Evolutionary conservation across 2,329 filamentous ascomycete genomes (phyloP).

Genomic region (Septoria petroselini): DNA sequence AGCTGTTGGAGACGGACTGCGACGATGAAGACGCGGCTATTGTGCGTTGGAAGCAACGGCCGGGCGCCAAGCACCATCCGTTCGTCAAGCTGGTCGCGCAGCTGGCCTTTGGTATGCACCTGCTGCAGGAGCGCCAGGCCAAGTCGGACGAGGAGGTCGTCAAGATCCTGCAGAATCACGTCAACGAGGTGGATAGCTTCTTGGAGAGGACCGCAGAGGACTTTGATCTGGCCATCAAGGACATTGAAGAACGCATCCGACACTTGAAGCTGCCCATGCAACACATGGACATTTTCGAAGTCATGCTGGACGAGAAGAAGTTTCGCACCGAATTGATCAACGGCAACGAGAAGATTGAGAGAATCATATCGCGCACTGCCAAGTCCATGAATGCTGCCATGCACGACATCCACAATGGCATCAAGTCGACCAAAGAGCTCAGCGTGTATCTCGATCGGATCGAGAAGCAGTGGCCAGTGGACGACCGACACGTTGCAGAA

Average conservation of each 20-base stretch:
- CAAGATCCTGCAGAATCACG: constrained; percentile 82
- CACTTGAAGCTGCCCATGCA: constrained; percentile 79
- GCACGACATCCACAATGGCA: constrained; percentile 73
- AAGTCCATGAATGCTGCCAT: constrained; percentile 72
- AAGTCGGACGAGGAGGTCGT: constrained; percentile 87
- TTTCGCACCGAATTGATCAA: constrained; percentile 80
- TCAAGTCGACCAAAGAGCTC: constrained; percentile 72
- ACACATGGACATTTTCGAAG: constrained; percentile 78
- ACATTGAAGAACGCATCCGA: constrained; percentile 75
- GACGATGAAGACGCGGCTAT: constrained; percentile 66
- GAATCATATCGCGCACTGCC: constrained; percentile 78
- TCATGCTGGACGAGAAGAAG: constrained; percentile 77
- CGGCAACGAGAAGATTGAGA: constrained; percentile 87
- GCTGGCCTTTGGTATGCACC: constrained; percentile 88
- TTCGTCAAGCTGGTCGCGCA: constrained; percentile 87
- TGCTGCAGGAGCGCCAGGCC: constrained; percentile 78
- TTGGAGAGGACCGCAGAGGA: constrained; percentile 83
- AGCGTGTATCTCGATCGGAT: constrained; percentile 70
- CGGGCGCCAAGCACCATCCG: constrained; percentile 77
- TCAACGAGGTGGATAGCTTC: constrained; percentile 91
- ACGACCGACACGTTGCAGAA: constrained; percentile 60
- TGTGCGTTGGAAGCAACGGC: constrained; percentile 70
- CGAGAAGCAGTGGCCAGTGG: constrained; percentile 51
- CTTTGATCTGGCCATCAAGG: constrained; percentile 70
- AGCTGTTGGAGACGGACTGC: constrained; percentile 65